Evolutionary conservation across 108 stramenopile species (phyloP), one percentile per base, ranked within the genome.

Genomic region (Aurantiochytrium sp.): DNA sequence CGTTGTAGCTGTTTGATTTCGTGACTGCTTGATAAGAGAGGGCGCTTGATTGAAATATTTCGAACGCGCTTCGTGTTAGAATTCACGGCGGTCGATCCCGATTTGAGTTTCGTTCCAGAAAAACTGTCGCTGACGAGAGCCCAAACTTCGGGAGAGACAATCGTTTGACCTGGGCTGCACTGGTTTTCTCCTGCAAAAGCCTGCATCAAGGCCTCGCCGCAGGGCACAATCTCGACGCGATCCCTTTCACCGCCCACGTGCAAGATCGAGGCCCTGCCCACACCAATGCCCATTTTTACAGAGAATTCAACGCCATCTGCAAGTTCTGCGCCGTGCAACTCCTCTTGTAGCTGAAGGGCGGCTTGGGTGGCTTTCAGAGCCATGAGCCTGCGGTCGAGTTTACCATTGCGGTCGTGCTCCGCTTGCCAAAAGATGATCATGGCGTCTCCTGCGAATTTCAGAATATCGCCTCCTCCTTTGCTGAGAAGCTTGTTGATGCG

Each of bases 401-500:
- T 60, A 5, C 51, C 51, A 6, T 53, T 0, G 0, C 0, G 43
- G 16, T 42, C n/a, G 29, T 92, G 88, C 42, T 91, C 88, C 21
- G 94, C 92, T 57, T 92, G 93, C 94, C 94, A 94, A 44, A 94
- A 91, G 3, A 94, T 92, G 49, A 94, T 93, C 91, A 93, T 64
- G 5, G 94, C 94, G 53, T 94, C 94, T 12, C 94, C 94, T 18
- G 93, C 94, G 64, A 94, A 93, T 90, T 94, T 94, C 89, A 94
- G 91, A 4, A 94, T 90, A 59, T 94, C 94, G 5, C 94, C 94
- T 5, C 94, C 94, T 19, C 91, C 92, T 16, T 59, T 60, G n/a
- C 92, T 90, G 58, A 94, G 93, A 60, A 92, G 53, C 5, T 91
- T 88, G n/a, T 92, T 91, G 93, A 94, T 93, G 53, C 92, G 90